Base-by-base conservation (phyloP, 2,329 filamentous ascomycete species). In the Hymenoscyphus fraxineus region DNA sequence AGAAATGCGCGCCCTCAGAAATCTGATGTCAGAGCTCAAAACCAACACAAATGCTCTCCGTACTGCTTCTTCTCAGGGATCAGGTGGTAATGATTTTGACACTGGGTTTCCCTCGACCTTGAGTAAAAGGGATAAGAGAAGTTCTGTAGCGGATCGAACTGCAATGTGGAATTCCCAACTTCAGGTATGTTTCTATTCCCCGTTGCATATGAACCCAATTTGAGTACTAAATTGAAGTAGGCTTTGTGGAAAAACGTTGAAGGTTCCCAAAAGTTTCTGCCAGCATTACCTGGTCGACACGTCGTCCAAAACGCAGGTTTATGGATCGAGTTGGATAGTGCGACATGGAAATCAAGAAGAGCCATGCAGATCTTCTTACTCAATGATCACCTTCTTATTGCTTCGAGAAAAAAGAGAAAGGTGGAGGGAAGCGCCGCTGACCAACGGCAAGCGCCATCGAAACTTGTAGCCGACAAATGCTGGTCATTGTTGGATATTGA, bases 161-260 rank as follows among this genome's bases (percentile, higher is more conserved):
- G 85, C 82, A 16, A 80, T 89, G 60, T 89, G 87, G 87, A 88
- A 87, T 73, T 84, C 85, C 39, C 87, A 89, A 76, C 87, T 89
- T 83, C 83, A 76, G 67, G 72, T 73, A 68, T 16, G 60, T 13
- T 5, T 19, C 35, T n/a, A 10, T 59, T 27, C 27, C 4, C 35
- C 19, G n/a, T 31, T 31, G 31, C 31, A 51, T 22, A 51, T 22
- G n/a, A 27, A 10, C 44, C 6, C n/a, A 27, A 12, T 7, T 44
- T 32, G 9, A 44, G 44, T 44, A 62, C 63, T 70, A 62, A 72
- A 32, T 55, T 19, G 12, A 10, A 31, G 1, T 40, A 96, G 77
- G 89, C 92, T 31, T 80, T 99, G 57, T 99, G 95, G 87, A 98
- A 97, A 79, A 91, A 90, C 55, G 92, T 99, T n/a, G 95, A 98